Evolutionary conservation across 2,329 filamentous ascomycete genomes (phyloP), one percentile per base, ranked within the genome.

Genomic region (Bisporella sp.): DNA sequence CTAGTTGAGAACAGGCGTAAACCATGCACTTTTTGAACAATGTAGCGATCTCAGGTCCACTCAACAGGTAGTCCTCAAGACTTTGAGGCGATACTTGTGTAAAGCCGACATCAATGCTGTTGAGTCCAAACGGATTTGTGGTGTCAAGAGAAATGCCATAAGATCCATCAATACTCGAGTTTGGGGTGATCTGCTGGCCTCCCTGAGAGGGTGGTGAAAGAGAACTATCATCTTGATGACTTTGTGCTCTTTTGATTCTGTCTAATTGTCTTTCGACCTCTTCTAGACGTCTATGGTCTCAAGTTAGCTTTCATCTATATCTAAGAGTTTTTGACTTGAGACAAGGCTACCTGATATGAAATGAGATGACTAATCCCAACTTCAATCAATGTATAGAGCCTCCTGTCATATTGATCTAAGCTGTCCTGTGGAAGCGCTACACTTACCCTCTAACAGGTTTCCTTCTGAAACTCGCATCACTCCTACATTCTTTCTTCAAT

Each of bases 171-270:
- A 8, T 8, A 41, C 21, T 47, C 6, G 42, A 45, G 8, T 11
- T 41, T 28, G 13, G 45, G 9, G 28, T 40, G 21, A 39, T 21
- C 31, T 5, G 30, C 5, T 41, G 45, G 33, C 8, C 37, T 47
- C 9, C 35, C 12, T 11, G 33, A 5, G 45, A 40, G 30, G 33
- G n/a, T 39, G 45, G 45, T 5, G 45, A 47, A 11, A 39, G 5
- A 30, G 45, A 39, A 41, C 9, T 31, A n/a, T 47, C 45, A 11
- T 47, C 45, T 41, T 47, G 45, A 31, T 40, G 35, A 29, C 45
- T 47, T 31, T 31, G 33, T n/a, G 45, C 45, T 40, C 45, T 40
- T 30, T 47, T 47, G 28, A 47, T 47, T 8, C 45, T 37, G 31
- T 47, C 45, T 11, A 47, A 31, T 37, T 47, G 32, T 30, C 35